These are phyloP conservation scores for Rhizoclosmatium globosum DNA, from an alignment of 192 early-diverging fungal genomes.

Conservation along the genomic window DNA sequence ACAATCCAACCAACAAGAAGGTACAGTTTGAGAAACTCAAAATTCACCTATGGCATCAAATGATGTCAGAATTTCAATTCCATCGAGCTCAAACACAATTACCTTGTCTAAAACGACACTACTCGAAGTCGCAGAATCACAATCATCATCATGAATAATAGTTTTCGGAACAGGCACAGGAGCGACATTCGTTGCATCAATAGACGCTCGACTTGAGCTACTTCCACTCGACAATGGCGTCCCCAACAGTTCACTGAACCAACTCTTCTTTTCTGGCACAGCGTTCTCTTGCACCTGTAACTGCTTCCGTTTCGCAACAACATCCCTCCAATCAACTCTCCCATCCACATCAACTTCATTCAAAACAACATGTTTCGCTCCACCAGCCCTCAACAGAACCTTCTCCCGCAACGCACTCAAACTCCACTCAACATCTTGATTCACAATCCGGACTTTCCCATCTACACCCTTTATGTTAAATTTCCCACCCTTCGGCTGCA, in stretches of 20 bases:
- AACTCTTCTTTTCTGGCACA: constrained; percentile 23
- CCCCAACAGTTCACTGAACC: constrained; percentile 13
- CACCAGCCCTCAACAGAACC: constrained; percentile 41
- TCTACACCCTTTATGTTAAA: constrained; percentile 26
- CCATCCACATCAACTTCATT: constrained; percentile 28
- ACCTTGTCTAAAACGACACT: constrained; percentile 36
- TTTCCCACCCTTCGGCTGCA: background rate
- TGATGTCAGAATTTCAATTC: background rate
- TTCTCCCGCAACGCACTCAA: constrained; percentile 38
- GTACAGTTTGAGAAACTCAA: constrained; percentile 55
- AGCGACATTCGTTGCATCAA: background rate
- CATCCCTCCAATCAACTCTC: constrained; percentile 27
- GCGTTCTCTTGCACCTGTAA: background rate
- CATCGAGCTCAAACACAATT: background rate
- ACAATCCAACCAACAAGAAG: constrained; percentile 54
- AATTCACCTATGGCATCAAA: constrained; percentile 37
- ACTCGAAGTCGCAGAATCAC: constrained; percentile 40
- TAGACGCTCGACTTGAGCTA: background rate
- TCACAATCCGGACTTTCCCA: constrained; percentile 39
- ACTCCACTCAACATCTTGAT: constrained; percentile 54
- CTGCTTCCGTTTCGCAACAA: constrained; percentile 12
- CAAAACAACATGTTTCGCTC: constrained; percentile 34
- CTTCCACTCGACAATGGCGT: constrained; percentile 8
- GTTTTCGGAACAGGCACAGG: background rate
- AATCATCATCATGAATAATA: constrained; percentile 39